Percentiles rank a stretch among this genome's conserved stretches.
Evolutionary conservation across 441 rosid genomes (phyloP).

Genomic region (Populus hybrid): DNA sequence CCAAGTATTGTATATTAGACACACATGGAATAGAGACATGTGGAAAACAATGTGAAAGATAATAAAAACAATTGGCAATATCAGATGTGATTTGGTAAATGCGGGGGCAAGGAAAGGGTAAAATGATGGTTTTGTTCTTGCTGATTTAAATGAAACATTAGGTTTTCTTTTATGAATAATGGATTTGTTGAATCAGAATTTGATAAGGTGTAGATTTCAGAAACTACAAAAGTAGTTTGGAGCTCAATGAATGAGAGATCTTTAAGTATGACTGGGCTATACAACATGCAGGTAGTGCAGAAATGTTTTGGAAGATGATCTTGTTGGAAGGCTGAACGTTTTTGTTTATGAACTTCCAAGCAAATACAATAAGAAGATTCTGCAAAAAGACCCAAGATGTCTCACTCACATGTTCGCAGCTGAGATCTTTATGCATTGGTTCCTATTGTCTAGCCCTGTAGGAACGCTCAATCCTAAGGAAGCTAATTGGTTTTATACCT

Average conservation of each 20-base stretch:
- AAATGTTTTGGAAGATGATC: slow-evolving; percentile 92
- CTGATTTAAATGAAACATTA: neutral
- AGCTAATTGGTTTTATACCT: slow-evolving; percentile 98
- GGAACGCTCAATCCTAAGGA: slow-evolving; percentile 76
- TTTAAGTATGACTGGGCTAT: slow-evolving; percentile 8
- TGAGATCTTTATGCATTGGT: slow-evolving; percentile 87
- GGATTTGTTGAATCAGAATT: neutral
- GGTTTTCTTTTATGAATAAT: neutral
- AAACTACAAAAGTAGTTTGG: neutral
- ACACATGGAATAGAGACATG: neutral
- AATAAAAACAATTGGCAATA: neutral
- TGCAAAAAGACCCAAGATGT: slow-evolving; percentile 87
- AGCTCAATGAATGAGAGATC: slow-evolving; percentile 1
- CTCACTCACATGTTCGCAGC: slow-evolving; percentile 97
- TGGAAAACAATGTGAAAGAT: neutral
- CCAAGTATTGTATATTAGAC: neutral
- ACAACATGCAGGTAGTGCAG: slow-evolving; percentile 70
- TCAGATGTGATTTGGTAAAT: neutral
- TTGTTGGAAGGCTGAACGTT: slow-evolving; percentile 83
- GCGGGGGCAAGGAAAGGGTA: neutral
- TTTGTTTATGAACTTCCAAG: slow-evolving; percentile 89
- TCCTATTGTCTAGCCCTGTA: slow-evolving; percentile 80
- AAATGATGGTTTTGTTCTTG: neutral
- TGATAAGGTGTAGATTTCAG: neutral
- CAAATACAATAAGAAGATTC: slow-evolving; percentile 89